Evolutionary conservation across 352 stramenopile species (phyloP).

Genomic region (Thraustochytrium striatum): DNA sequence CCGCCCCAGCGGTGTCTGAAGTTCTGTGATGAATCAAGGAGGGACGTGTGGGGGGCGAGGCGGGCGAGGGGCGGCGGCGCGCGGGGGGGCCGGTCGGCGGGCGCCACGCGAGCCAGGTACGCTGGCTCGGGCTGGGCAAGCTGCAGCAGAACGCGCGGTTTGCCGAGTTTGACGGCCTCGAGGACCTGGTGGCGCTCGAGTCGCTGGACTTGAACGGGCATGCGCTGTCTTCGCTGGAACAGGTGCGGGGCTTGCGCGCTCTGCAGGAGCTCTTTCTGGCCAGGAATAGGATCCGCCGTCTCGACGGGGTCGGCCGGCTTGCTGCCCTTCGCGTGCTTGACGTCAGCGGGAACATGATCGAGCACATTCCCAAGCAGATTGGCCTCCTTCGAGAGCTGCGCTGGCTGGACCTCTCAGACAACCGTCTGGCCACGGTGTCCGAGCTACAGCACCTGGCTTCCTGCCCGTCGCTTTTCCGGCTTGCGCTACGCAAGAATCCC

Average conservation of each 20-base stretch:
- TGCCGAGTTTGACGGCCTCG: background rate
- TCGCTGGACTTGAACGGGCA: slow-evolving; percentile 30
- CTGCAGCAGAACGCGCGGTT: background rate
- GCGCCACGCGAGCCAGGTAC: too few relatives aligned
- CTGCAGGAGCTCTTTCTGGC: slow-evolving; percentile 31
- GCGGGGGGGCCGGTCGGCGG: too few relatives aligned
- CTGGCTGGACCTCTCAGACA: slow-evolving; percentile 17
- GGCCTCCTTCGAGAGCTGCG: slow-evolving; percentile 13
- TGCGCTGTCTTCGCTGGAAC: background rate
- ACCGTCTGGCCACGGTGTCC: background rate
- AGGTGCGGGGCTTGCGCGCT: background rate
- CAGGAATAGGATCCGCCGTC: background rate
- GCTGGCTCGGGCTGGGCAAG: background rate
- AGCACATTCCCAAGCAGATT: slow-evolving; percentile 53
- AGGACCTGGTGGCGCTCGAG: background rate
- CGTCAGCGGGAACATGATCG: slow-evolving; percentile 56
- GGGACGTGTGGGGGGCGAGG: too few relatives aligned
- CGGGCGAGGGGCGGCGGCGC: too few relatives aligned
- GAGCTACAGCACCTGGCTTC: slow-evolving; percentile 10
- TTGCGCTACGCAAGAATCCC: slow-evolving; percentile 10
- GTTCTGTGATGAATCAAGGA: too few relatives aligned
- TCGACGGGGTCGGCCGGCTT: slow-evolving; percentile 53
- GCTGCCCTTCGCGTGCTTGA: slow-evolving; percentile 56
- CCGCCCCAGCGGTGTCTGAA: too few relatives aligned
- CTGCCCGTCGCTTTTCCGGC: background rate